Conservation (phyloP, 2,329 filamentous ascomycete genomes). For the Madurella fahalii region DNA sequence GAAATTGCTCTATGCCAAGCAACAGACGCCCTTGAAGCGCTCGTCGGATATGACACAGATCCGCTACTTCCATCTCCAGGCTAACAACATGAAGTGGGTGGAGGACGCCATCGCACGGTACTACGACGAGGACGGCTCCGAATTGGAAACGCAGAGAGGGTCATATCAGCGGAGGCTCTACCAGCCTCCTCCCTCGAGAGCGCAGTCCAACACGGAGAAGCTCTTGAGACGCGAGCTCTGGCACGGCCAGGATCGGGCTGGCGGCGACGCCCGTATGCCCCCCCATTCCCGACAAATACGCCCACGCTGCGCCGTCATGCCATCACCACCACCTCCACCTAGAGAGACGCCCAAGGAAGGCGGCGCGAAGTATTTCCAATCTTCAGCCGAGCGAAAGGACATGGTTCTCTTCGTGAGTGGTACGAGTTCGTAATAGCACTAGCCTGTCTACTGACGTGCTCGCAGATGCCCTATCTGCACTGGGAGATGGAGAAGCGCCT, state of each 20-base stretch:
- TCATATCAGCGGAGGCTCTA: slow-evolving; percentile 11
- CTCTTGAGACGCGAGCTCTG: slow-evolving; percentile 24
- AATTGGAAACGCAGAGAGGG: slow-evolving; percentile 11
- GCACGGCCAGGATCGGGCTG: slow-evolving; percentile 23
- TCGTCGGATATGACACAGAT: slow-evolving; percentile 17
- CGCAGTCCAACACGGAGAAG: slow-evolving; percentile 22
- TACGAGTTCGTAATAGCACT: neutral
- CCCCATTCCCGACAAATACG: slow-evolving; percentile 23
- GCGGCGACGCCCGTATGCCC: slow-evolving; percentile 18
- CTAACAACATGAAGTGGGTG: slow-evolving; percentile 26
- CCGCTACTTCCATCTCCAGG: slow-evolving; percentile 24
- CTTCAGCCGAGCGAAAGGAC: slow-evolving; percentile 12
- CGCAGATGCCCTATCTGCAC: slow-evolving; percentile 22
- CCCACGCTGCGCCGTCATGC: slow-evolving; percentile 21
- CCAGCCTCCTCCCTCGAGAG: slow-evolving; percentile 14
- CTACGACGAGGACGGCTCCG: slow-evolving; percentile 19
- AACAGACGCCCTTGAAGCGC: slow-evolving; percentile 17
- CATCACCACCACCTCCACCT: slow-evolving; percentile 18
- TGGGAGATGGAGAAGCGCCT: slow-evolving; percentile 25
- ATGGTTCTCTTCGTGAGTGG: slow-evolving; percentile 21
- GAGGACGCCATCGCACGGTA: slow-evolving; percentile 23
- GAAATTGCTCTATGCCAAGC: slow-evolving; percentile 20
- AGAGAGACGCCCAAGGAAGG: neutral
- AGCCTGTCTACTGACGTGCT: neutral
- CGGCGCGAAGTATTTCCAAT: slow-evolving; percentile 4